Base-by-base conservation (phyloP, 208 protist genomes). In the Kentomonas sorsogonicus region DNA sequence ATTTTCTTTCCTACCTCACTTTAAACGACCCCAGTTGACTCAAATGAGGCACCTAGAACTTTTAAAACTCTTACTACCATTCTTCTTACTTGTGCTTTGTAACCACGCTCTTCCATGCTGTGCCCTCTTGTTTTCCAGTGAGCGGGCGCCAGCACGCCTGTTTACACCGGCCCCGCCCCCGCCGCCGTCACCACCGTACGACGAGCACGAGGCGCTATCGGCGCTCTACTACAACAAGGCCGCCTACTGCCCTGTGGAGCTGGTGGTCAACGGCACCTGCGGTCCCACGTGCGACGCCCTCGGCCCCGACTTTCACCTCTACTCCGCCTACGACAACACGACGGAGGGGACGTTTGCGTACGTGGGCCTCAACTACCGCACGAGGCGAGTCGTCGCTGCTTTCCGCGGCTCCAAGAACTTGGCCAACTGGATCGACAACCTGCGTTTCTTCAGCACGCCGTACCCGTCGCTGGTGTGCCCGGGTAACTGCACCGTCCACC, bases 341-440 rank as follows among this genome's bases (percentile, higher is more conserved):
- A 64, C 71, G 0, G 56, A 51, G 0, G 62, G 63, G 29, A 89
- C 71, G 16, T 22, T 62, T 16, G 82, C 41, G 20, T 74, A 68
- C 34, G 69, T 60, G 13, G 77, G 70, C 15, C 29, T 85, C 0
- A 55, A 74, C 40, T 60, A 72, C 56, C 30, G 47, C 13, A 1
- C 7, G 15, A 16, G 38, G 11, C 39, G 36, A 1, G 77, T 92
- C 45, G 64, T 92, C 1, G 54, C 75, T 25, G 69, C 66, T 41
- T 92, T 87, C 54, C 77, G 85, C 38, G 85, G 85, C 29, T 69
- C 77, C 11, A 16, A 2, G 20, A 84, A 87, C 56, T 56, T 77
- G 5, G 40, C 20, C 2, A 92, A 92, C 66, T 92, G 85, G 82
- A 65, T 92, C 13, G 7, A 67, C 5, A 58, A 92, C 39, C 41